Percentiles rank a stretch among this genome's conserved stretches.
Evolutionary conservation across 1,139 yeast genomes (phyloP).

Genomic region (Pichia sp.): DNA sequence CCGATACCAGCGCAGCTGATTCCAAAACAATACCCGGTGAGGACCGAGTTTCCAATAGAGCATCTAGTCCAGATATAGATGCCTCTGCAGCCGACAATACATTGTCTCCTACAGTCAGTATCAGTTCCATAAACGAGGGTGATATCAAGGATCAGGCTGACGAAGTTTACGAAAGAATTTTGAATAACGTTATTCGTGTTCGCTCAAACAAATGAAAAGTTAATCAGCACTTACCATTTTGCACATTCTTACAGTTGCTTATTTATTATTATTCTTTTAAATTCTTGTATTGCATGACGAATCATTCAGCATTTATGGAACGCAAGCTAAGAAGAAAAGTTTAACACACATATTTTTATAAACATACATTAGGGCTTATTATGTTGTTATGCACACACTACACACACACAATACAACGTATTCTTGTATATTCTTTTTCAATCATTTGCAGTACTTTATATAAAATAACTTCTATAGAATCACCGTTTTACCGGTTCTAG

Average conservation of each 20-base stretch:
- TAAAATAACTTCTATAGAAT: not conserved
- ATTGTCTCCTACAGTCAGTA: constrained; percentile 20
- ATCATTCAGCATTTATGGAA: too few species aligned
- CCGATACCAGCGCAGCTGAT: not conserved
- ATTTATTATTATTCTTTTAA: too few species aligned
- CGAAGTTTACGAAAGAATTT: constrained; percentile 64
- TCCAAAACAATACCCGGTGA: not conserved
- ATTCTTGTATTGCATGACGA: not conserved
- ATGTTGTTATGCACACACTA: not conserved
- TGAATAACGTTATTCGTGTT: constrained; percentile 63
- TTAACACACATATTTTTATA: not conserved
- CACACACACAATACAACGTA: not conserved
- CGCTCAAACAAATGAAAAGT: constrained; percentile 40
- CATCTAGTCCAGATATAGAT: not conserved
- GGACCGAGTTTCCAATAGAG: not conserved
- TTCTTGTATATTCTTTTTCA: not conserved
- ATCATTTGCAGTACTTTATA: not conserved
- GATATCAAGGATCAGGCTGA: constrained; percentile 40
- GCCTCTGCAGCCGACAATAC: not conserved
- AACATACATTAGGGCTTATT: not conserved
- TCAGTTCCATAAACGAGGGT: constrained; percentile 23
- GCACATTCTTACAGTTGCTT: too few species aligned
- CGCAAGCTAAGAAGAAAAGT: too few species aligned
- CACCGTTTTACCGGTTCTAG: not conserved
- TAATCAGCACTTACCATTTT: not conserved